Conservation (phyloP, 1,284 basidiomycete genomes). For the Mycocalia duriaeana region DNA sequence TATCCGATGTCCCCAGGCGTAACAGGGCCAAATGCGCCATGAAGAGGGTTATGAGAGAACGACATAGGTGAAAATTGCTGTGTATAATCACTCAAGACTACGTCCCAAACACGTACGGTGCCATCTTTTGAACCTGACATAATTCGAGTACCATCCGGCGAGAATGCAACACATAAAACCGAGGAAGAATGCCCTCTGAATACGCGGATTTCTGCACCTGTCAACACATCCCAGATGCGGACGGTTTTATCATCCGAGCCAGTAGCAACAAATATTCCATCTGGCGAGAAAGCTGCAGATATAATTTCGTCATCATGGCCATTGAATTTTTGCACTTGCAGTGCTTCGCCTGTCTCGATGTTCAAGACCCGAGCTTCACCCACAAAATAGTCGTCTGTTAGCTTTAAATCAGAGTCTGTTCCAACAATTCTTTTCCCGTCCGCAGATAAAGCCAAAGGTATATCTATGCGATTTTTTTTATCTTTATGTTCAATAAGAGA, state of each 20-base stretch:
- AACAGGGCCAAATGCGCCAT: neutral
- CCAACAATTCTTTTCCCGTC: too few relatives aligned
- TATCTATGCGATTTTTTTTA: too few relatives aligned
- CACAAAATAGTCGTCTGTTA: too few relatives aligned
- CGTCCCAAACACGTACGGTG: constrained; percentile 2
- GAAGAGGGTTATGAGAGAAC: neutral
- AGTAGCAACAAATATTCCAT: constrained; percentile 3
- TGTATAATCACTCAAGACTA: neutral
- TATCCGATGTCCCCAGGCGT: neutral
- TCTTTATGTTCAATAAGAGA: too few relatives aligned
- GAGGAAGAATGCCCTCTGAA: neutral
- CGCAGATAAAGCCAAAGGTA: too few relatives aligned
- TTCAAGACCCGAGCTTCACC: neutral
- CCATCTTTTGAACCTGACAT: neutral
- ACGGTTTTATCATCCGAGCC: constrained; percentile 5
- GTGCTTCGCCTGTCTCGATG: neutral
- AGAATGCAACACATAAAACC: neutral
- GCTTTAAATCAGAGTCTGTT: too few relatives aligned
- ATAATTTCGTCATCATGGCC: neutral
- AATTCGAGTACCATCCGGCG: neutral
- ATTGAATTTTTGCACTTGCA: neutral
- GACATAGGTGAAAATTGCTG: neutral
- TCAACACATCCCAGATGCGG: constrained; percentile 5
- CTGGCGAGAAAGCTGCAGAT: neutral
- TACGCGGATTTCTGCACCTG: neutral